phyloP scores from a whole-genome alignment of 352 stramenopile species.

The Elongisporangium undulatum region DNA sequence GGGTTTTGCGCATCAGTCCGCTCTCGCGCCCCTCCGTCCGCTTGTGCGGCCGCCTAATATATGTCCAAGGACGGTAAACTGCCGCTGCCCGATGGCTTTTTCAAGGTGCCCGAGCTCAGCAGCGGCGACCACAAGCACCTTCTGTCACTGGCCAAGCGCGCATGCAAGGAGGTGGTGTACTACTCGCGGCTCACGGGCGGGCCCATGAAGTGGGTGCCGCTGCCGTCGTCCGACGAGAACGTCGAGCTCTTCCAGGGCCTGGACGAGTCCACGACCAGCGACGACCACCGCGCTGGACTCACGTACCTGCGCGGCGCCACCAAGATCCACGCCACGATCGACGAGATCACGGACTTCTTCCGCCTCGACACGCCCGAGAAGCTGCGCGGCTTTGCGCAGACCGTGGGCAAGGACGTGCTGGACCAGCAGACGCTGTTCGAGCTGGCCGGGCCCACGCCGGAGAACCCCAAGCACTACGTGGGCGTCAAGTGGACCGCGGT shows the following conservation, averaged over 20 bases:
- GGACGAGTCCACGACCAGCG: constrained; percentile 24
- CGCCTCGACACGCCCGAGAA: constrained; percentile 68
- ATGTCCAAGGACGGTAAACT: constrained; percentile 23
- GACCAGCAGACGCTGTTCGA: constrained; percentile 77
- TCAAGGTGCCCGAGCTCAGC: constrained; percentile 54
- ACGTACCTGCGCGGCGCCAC: constrained; percentile 68
- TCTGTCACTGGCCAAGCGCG: constrained; percentile 61
- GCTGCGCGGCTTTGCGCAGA: constrained; percentile 60
- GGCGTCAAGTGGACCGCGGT: constrained; percentile 79
- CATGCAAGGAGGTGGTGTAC: constrained; percentile 85
- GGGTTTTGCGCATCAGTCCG: neutral
- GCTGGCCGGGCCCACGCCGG: constrained; percentile 46
- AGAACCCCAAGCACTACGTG: constrained; percentile 84
- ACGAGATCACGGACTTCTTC: constrained; percentile 82
- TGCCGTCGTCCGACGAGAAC: constrained; percentile 52
- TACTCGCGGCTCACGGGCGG: constrained; percentile 65
- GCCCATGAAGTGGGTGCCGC: constrained; percentile 75
- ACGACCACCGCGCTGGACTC: constrained; percentile 15
- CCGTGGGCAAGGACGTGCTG: constrained; percentile 70
- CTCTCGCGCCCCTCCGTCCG: neutral
- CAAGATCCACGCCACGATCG: constrained; percentile 70
- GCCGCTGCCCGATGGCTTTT: constrained; percentile 67
- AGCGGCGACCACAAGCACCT: constrained; percentile 65
- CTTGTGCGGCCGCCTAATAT: neutral
- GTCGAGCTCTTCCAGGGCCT: constrained; percentile 77